Conservation (phyloP, 129 eudicot genomes). For the Kitagawia praeruptora region DNA sequence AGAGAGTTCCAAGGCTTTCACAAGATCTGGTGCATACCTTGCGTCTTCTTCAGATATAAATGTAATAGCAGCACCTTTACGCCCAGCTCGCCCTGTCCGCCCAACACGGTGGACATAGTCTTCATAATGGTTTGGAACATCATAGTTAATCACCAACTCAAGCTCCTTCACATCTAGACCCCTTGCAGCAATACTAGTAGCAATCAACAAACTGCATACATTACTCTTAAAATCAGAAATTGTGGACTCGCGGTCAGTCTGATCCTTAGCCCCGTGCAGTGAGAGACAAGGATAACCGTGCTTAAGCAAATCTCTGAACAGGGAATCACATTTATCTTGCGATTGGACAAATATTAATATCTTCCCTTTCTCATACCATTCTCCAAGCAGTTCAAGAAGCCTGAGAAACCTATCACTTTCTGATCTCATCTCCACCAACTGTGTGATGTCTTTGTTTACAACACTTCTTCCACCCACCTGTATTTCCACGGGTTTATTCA, state of each 20-base stretch:
- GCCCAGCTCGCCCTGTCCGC: slow-evolving; percentile 34
- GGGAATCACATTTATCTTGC: slow-evolving; percentile 28
- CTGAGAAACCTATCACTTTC: slow-evolving; percentile 29
- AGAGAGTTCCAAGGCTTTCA: slow-evolving; percentile 29
- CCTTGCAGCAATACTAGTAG: slow-evolving; percentile 31
- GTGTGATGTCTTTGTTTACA: slow-evolving; percentile 32
- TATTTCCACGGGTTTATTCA: slow-evolving; percentile 32
- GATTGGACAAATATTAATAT: slow-evolving; percentile 28
- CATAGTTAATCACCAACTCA: slow-evolving; percentile 27
- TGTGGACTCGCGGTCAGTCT: slow-evolving; percentile 31
- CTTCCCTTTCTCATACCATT: slow-evolving; percentile 36
- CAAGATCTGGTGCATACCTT: slow-evolving; percentile 28
- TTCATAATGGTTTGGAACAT: slow-evolving; percentile 35
- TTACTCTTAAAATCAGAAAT: slow-evolving; percentile 28
- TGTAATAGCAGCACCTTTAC: slow-evolving; percentile 31
- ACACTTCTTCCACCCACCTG: slow-evolving; percentile 35
- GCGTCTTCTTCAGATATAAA: slow-evolving; percentile 26
- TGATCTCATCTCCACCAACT: slow-evolving; percentile 29
- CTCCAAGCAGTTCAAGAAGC: slow-evolving; percentile 28
- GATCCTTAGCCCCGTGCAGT: slow-evolving; percentile 31
- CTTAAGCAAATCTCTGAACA: slow-evolving; percentile 26
- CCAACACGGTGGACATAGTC: slow-evolving; percentile 38
- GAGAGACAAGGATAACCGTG: slow-evolving; percentile 33
- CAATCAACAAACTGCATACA: slow-evolving; percentile 29
- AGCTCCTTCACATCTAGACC: slow-evolving; percentile 35